Base-by-base conservation (phyloP, 257 asterid genomes). In the Rehmannia glutinosa region DNA sequence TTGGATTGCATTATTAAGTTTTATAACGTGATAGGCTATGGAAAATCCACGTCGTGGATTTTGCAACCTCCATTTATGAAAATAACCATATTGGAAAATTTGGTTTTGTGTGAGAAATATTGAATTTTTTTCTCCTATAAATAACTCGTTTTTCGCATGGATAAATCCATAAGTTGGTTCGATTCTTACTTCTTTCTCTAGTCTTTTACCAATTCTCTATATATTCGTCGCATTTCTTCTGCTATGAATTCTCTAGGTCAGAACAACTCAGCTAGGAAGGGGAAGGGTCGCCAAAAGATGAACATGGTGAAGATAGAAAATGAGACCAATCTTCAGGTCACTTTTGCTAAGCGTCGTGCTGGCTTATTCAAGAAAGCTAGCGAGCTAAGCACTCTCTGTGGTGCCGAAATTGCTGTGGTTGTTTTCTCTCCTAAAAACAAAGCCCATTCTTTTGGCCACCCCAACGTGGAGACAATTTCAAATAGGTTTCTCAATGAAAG, bases 391-490 rank as follows among this genome's bases (percentile, higher is more conserved):
- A n/a, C n/a, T n/a, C n/a, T n/a, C n/a, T n/a, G n/a, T n/a, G n/a
- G n/a, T n/a, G n/a, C n/a, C n/a, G n/a, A n/a, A n/a, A n/a, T n/a
- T n/a, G n/a, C n/a, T n/a, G n/a, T n/a, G n/a, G n/a, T 84, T 0
- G 83, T 87, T 9, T 82, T 82, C 17, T 84, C 91, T 0, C 85
- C 84, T 0, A 87, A 84, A 1, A 72, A 75, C 20, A 82, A 82
- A 28, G 77, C 81, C 0, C 81, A 71, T 47, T 76, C 88, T 2
- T 87, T 84, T 30, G 91, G 86, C 16, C 81, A 84, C 66, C 91
- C 91, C 0, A 62, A 6, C 0, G 80, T 81, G 0, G 85, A 81
- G 0, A 6, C 71, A 0, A 66, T 82, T 25, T 41, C 69, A 12
- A 67, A 60, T 1, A 56, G 75, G 45, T 78, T 72, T 27, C 78